phyloP scores from a whole-genome alignment of 2,329 filamentous ascomycete genomes.

The Diaporthe citrichinensis region DNA sequence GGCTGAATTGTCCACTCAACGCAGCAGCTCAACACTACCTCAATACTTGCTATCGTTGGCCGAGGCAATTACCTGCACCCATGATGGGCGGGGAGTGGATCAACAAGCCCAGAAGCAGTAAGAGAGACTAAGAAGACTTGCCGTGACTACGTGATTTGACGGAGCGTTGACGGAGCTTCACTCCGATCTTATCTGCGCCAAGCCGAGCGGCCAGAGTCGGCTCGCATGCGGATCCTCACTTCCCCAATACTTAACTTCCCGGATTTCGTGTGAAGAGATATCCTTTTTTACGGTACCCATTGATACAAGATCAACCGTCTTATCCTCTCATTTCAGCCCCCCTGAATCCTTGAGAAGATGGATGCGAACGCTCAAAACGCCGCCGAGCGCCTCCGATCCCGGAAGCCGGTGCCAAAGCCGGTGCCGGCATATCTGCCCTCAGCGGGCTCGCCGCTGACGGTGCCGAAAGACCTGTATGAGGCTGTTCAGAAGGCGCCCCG shows the following conservation, averaged over 20 bases:
- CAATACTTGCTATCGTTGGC: too few relatives aligned
- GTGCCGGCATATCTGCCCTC: slow-evolving; percentile 64
- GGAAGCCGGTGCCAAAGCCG: slow-evolving; percentile 61
- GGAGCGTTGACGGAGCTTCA: background rate
- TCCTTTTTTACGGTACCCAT: background rate
- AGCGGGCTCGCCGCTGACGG: slow-evolving; percentile 58
- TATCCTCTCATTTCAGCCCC: background rate
- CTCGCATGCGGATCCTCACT: background rate
- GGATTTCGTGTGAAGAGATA: background rate
- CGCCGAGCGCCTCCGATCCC: slow-evolving; percentile 56
- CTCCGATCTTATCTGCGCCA: slow-evolving; percentile 28
- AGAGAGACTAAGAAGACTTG: background rate
- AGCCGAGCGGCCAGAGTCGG: slow-evolving; percentile 13
- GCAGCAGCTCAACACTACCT: too few relatives aligned
- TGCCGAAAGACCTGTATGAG: slow-evolving; percentile 68
- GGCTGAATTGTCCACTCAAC: background rate
- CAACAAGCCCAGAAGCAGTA: background rate
- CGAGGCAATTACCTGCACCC: too few relatives aligned
- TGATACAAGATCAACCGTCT: background rate
- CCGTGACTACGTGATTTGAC: background rate
- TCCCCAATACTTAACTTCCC: background rate
- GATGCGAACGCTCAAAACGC: slow-evolving; percentile 50
- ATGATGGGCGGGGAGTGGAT: background rate
- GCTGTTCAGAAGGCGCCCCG: slow-evolving; percentile 68
- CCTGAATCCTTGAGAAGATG: background rate